A percentile compares a stretch with the other conserved stretches of the same genome.
Conservation (phyloP, 140 eudicot species). For the Oenanthe javanica region DNA sequence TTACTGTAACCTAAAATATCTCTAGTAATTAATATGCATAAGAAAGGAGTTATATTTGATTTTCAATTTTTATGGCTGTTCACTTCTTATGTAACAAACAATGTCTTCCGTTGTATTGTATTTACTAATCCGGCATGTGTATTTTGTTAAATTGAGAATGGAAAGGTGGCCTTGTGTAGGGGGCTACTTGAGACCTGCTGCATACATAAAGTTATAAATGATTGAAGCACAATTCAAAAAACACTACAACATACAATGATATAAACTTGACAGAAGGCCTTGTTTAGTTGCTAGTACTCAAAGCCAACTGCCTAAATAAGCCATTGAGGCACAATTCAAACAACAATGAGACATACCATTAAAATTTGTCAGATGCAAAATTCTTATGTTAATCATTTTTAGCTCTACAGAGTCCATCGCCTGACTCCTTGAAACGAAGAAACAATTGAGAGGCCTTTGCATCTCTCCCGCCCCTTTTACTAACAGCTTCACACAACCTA, state of each 20-base stretch:
- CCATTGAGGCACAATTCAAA: background rate
- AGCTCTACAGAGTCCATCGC: background rate
- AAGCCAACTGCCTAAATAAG: no score
- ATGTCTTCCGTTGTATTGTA: no score
- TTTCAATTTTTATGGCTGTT: no score
- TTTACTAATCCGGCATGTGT: no score
- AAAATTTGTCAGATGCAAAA: background rate
- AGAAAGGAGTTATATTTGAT: no score
- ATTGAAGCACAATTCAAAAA: background rate
- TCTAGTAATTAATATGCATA: no score
- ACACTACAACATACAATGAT: background rate
- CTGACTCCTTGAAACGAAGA: background rate
- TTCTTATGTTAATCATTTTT: background rate
- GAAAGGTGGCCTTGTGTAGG: no score
- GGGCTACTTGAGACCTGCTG: no score
- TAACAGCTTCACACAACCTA: constrained; percentile 73
- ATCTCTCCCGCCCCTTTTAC: constrained; percentile 67
- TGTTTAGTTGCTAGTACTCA: background rate
- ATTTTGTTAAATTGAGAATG: no score
- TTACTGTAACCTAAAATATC: no score
- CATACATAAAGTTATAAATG: no score
- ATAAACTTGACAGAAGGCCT: background rate
- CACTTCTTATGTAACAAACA: no score
- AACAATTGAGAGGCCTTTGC: constrained; percentile 15
- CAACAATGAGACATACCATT: background rate